A percentile compares a stretch with the other conserved stretches of the same genome.
Evolutionary conservation across 352 stramenopile species (phyloP).

Genomic region (Pythium aquatile): DNA sequence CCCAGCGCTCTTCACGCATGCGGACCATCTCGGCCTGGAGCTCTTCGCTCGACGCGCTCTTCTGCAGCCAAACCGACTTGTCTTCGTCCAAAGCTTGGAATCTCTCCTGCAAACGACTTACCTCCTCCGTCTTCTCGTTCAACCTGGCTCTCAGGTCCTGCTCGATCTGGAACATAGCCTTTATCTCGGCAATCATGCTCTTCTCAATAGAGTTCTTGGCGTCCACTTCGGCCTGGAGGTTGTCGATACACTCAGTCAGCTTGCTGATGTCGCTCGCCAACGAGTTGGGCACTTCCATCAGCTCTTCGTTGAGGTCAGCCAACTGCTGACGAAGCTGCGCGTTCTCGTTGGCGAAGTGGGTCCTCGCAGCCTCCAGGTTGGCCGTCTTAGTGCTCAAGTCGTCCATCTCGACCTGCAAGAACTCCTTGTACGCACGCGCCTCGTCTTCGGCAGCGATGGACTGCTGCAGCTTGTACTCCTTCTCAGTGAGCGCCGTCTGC

Average conservation of each 20-base stretch:
- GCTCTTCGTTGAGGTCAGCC: slow-evolving; percentile 39
- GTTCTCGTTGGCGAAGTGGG: slow-evolving; percentile 21
- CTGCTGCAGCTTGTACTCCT: slow-evolving; percentile 35
- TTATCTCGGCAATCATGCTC: slow-evolving; percentile 20
- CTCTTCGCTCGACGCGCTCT: slow-evolving; percentile 28
- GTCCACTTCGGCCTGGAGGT: slow-evolving; percentile 31
- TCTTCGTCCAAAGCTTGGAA: slow-evolving; percentile 22
- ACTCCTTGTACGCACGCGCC: slow-evolving; percentile 22
- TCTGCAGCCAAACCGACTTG: slow-evolving; percentile 27
- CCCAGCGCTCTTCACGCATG: slow-evolving; percentile 29
- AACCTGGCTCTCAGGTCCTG: slow-evolving; percentile 7
- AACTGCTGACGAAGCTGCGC: slow-evolving; percentile 21
- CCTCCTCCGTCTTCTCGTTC: slow-evolving; percentile 11
- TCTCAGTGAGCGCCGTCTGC: slow-evolving; percentile 34
- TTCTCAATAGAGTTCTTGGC: slow-evolving; percentile 29
- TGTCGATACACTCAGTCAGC: slow-evolving; percentile 35
- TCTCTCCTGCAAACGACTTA: slow-evolving; percentile 18
- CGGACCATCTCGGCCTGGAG: slow-evolving; percentile 26
- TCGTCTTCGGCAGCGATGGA: slow-evolving; percentile 29
- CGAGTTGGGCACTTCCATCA: slow-evolving; percentile 39
- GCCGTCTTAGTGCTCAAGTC: slow-evolving; percentile 15
- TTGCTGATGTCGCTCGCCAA: slow-evolving; percentile 29
- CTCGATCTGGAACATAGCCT: slow-evolving; percentile 8
- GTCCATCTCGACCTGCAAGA: slow-evolving; percentile 27
- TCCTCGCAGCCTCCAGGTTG: slow-evolving; percentile 12